Evolutionary conservation across 2,329 filamentous ascomycete species (phyloP).

Genomic region (Macrophomina phaseolina): DNA sequence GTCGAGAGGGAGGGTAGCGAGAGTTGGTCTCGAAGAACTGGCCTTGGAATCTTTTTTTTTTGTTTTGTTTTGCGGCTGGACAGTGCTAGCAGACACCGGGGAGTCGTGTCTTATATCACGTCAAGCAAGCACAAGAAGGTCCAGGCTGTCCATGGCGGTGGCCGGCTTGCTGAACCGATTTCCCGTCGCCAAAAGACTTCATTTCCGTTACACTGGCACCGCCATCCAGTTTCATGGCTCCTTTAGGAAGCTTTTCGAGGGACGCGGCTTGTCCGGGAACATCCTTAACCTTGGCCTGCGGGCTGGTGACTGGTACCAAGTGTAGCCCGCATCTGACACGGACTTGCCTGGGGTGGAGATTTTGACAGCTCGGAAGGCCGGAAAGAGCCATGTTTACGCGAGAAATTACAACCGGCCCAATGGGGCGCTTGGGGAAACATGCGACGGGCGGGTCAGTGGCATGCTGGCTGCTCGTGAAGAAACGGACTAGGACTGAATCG

Average conservation of each 20-base stretch:
- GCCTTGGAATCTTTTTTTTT: neutral
- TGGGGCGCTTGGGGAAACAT: neutral
- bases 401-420: constrained; percentile 4
- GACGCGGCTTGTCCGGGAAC: constrained; percentile 7
- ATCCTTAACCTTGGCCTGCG: constrained; percentile 17
- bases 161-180: constrained; percentile 18
- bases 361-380: constrained; percentile 8
- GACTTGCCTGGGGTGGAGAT: constrained; percentile 12
- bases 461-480: constrained; percentile 8
- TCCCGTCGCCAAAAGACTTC: constrained; percentile 6
- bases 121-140: neutral
- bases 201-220: constrained; percentile 12
- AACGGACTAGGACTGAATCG: constrained; percentile 18
- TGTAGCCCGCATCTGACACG: constrained; percentile 2
- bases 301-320: neutral
- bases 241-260: neutral
- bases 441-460: constrained; percentile 13
- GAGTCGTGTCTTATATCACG: constrained; percentile 1
- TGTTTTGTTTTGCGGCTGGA: neutral
- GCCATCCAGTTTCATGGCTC: constrained; percentile 13
- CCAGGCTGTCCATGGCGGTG: constrained; percentile 2
- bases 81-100: neutral
- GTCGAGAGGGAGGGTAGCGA: neutral
- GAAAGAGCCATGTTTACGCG: constrained; percentile 3
- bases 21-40: neutral